These are phyloP conservation scores for Wakefieldia striispora DNA, from an alignment of 768 basidiomycete genomes.

Conservation along the genomic window DNA sequence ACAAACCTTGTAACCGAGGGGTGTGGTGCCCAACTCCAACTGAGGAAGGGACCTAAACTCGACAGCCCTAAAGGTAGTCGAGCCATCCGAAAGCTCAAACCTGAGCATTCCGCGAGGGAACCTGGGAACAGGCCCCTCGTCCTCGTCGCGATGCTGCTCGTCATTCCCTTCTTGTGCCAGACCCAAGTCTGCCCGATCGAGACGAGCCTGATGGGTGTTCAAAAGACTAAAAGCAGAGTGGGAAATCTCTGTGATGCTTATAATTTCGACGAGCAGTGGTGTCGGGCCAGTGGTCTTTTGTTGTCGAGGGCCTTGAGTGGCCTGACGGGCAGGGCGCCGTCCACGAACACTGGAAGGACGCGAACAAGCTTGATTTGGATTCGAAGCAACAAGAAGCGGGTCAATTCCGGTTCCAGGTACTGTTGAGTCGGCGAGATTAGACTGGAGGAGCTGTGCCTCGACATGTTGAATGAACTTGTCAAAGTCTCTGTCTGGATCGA, in stretches of 20 bases:
- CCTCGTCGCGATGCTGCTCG: slow-evolving; percentile 49
- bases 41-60: slow-evolving; percentile 70
- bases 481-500: slow-evolving; percentile 48
- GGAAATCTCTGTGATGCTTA: slow-evolving; percentile 79
- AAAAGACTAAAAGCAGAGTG: slow-evolving; percentile 79
- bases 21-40: slow-evolving; percentile 71
- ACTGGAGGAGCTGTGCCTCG: slow-evolving; percentile 66
- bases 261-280: slow-evolving; percentile 74
- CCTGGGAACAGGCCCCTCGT: slow-evolving; percentile 74
- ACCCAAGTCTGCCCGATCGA: slow-evolving; percentile 53
- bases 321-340: slow-evolving; percentile 1
- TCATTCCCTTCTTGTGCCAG: slow-evolving; percentile 38
- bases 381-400: slow-evolving; percentile 17
- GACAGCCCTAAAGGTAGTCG: slow-evolving; percentile 41
- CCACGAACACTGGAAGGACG: slow-evolving; percentile 1
- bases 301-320: slow-evolving; percentile 6
- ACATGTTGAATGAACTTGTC: slow-evolving; percentile 53
- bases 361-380: slow-evolving; percentile 5
- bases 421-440: slow-evolving; percentile 73
- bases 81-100: slow-evolving; percentile 79
- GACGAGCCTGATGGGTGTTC: slow-evolving; percentile 52
- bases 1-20: slow-evolving; percentile 77
- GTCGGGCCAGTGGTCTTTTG: slow-evolving; percentile 31
- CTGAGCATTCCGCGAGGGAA: slow-evolving; percentile 81
- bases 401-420: slow-evolving; percentile 62